These are phyloP conservation scores for Colletotrichum sp. DNA, from an alignment of 2,329 filamentous ascomycete species.

Conservation along the genomic window DNA sequence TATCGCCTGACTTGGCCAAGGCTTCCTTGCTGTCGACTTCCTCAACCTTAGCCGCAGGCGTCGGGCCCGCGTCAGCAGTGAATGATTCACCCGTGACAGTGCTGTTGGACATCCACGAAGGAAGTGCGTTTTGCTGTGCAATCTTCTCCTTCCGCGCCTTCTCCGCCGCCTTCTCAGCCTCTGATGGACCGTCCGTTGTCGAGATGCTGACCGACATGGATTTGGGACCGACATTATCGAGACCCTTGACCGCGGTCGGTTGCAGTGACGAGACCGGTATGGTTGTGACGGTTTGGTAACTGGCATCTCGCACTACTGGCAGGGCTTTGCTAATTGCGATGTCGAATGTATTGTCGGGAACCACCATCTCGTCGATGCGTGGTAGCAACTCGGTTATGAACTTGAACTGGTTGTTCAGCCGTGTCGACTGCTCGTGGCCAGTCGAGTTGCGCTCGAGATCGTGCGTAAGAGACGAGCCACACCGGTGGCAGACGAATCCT, in stretches of 20 bases:
- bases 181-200: constrained; percentile 67
- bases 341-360: constrained; percentile 79
- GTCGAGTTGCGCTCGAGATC: constrained; percentile 72
- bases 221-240: constrained; percentile 70
- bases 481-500: constrained; percentile 86
- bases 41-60: constrained; percentile 39
- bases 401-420: constrained; percentile 79
- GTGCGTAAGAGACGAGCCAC: constrained; percentile 67
- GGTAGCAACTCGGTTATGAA: constrained; percentile 79
- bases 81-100: constrained; percentile 72
- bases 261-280: constrained; percentile 61
- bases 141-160: constrained; percentile 69
- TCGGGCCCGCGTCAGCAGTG: constrained; percentile 40
- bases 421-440: constrained; percentile 74
- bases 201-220: constrained; percentile 75
- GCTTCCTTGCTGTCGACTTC: constrained; percentile 55
- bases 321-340: constrained; percentile 67
- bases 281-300: constrained; percentile 58
- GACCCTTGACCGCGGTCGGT: constrained; percentile 73
- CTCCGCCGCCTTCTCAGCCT: constrained; percentile 71
- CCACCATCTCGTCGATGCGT: constrained; percentile 74
- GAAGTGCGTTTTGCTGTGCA: constrained; percentile 72
- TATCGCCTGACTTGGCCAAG: constrained; percentile 43
- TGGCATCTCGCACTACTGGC: constrained; percentile 70
- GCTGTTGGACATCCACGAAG: constrained; percentile 74